phyloP scores from a whole-genome alignment of 306 rosid genomes.

The Corylus heterophylla region DNA sequence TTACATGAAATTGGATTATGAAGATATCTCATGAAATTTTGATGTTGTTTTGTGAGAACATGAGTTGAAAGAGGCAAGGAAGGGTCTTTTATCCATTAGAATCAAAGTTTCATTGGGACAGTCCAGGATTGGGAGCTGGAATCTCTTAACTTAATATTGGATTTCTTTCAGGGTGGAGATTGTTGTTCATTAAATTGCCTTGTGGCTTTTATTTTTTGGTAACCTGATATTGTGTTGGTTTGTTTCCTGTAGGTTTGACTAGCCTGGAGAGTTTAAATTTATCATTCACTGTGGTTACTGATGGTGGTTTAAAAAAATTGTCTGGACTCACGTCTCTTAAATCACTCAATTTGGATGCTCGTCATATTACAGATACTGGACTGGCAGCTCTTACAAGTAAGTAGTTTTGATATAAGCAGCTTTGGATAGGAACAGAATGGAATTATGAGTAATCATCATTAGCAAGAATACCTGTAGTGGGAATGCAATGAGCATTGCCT shows the following conservation, averaged over 20 bases:
- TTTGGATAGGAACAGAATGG: conserved; percentile 2
- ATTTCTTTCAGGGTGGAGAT: too few species aligned
- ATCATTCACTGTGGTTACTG: conserved; percentile 75
- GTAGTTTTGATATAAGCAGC: conserved; percentile 23
- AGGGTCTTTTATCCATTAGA: too few species aligned
- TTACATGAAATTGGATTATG: too few species aligned
- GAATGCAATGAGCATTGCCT: neutral
- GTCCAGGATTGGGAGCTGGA: too few species aligned
- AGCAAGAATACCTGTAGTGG: neutral
- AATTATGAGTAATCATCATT: neutral
- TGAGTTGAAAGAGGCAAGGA: too few species aligned
- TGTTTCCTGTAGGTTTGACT: conserved; percentile 65
- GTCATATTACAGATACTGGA: conserved; percentile 81
- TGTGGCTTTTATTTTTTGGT: conserved; percentile 3
- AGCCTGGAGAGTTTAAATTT: conserved; percentile 79
- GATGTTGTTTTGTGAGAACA: too few species aligned
- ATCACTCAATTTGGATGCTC: conserved; percentile 93
- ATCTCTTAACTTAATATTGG: too few species aligned
- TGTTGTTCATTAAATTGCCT: too few species aligned
- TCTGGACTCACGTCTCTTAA: conserved; percentile 80
- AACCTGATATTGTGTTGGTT: conserved; percentile 14
- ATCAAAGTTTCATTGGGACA: too few species aligned
- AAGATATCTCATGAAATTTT: too few species aligned
- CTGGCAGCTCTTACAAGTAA: conserved; percentile 79
- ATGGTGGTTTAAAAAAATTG: conserved; percentile 66